Conservation (phyloP, 2,329 filamentous ascomycete genomes). For the Colletotrichum liaoningense region DNA sequence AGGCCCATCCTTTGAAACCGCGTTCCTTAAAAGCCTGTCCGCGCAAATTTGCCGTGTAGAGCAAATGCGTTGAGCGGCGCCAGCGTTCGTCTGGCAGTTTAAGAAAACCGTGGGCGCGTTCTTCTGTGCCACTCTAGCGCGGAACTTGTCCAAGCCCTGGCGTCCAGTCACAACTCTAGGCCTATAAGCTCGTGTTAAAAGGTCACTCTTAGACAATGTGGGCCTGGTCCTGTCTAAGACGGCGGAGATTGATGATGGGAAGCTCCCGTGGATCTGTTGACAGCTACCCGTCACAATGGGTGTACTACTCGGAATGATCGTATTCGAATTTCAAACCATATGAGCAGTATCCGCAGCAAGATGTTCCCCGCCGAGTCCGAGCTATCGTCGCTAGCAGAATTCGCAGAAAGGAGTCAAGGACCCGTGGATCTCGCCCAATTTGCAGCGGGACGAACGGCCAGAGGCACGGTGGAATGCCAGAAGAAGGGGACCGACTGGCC, state of each 20-base stretch:
- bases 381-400: neutral
- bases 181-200: slow-evolving; percentile 21
- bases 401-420: neutral
- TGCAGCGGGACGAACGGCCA: slow-evolving; percentile 4
- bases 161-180: slow-evolving; percentile 10
- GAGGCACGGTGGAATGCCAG: neutral
- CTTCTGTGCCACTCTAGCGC: slow-evolving; percentile 20
- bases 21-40: slow-evolving; percentile 23
- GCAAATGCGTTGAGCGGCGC: slow-evolving; percentile 1
- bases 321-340: neutral
- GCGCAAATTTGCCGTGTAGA: slow-evolving; percentile 1
- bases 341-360: neutral
- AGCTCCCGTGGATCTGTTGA: neutral
- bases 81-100: slow-evolving; percentile 8
- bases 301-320: neutral
- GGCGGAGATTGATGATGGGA: slow-evolving; percentile 27
- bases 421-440: neutral
- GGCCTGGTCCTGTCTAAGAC: slow-evolving; percentile 32
- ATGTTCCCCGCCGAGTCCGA: neutral
- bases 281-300: neutral
- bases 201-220: slow-evolving; percentile 29
- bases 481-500: neutral
- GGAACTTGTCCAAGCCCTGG: slow-evolving; percentile 2
- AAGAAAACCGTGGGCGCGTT: slow-evolving; percentile 3
- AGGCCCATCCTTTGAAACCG: slow-evolving; percentile 21